Base-by-base conservation (phyloP, 371 early-diverging fungal genomes). In the Mortierella sp. region DNA sequence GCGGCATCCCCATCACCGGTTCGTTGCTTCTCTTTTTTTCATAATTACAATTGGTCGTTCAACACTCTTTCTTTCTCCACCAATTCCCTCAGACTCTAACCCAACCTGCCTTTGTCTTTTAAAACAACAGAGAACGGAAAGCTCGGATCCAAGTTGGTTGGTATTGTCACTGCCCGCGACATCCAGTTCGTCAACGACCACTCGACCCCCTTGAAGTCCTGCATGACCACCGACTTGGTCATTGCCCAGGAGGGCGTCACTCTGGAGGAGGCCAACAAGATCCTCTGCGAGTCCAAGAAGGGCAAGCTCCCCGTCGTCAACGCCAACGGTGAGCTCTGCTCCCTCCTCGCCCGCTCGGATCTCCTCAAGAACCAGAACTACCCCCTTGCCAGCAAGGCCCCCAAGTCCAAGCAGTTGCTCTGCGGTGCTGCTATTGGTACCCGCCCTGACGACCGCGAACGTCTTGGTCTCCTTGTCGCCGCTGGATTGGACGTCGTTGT, bases 261-360 rank as follows among this genome's bases (percentile, higher is more conserved):
- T 5, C 92, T 98, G 54, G 87, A 89, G 56, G 95, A 99, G 89
- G 99, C 99, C 80, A 97, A 99, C 89, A 89, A 91, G 48, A 97
- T 98, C 83, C 91, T 99, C 76, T 90, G 93, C 77, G 91, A 92
- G 68, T 96, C 96, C 88, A 96, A 97, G 92, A 98, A 98, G 92
- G 99, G 98, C 84, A 99, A 99, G 92, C 94, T 99, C 55, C 98
- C 97, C 55, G 98, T 99, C 79, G 96, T 99, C 75, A 95, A 99
- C 87, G 88, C 88, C 32, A 76, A 94, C 12, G 95, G 94, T 86
- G 90, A 93, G 87, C 93, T 99, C 71, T 96, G 97, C 65, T 95
- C 99, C n/a, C 92, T 99, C 77, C 91, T 98, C 46, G 92, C 97
- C 44, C 96, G 98, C 80, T 97, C 97, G 70, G 99, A 99, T 90